Conservation (phyloP, 257 asterid species). For the Linaria vulgaris region DNA sequence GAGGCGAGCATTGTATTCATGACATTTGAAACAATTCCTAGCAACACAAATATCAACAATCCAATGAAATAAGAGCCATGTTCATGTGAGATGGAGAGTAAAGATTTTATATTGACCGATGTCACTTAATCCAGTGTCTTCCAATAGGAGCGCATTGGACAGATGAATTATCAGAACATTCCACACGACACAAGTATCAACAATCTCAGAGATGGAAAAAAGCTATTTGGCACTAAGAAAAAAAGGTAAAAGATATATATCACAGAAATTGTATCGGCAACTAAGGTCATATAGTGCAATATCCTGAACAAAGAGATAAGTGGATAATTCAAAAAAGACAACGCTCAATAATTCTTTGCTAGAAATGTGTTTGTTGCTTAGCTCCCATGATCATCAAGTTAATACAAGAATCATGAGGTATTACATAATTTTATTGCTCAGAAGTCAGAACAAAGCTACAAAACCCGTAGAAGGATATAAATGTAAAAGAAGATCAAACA, state of each 20-base stretch:
- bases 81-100: not conserved
- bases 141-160: too few species aligned
- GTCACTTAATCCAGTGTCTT: too few species aligned
- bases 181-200: too few species aligned
- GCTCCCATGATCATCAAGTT: not conserved
- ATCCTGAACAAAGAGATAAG: slow-evolving; percentile 6
- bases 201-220: too few species aligned
- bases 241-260: not conserved
- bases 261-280: slow-evolving; percentile 7
- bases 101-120: too few species aligned
- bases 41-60: not conserved
- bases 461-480: too few species aligned
- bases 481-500: too few species aligned
- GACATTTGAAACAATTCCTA: not conserved
- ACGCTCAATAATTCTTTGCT: slow-evolving; percentile 1
- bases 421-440: not conserved
- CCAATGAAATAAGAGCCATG: not conserved
- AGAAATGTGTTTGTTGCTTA: not conserved
- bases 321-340: slow-evolving; percentile 6
- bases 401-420: not conserved
- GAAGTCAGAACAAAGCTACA: too few species aligned
- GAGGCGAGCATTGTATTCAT: slow-evolving; percentile 24
- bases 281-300: not conserved
- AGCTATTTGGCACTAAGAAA: too few species aligned
- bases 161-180: too few species aligned